A percentile compares a stretch with the other conserved stretches of the same genome.
phyloP scores from a whole-genome alignment of 1,284 basidiomycete species.

The Anthracocystis walkeri region DNA sequence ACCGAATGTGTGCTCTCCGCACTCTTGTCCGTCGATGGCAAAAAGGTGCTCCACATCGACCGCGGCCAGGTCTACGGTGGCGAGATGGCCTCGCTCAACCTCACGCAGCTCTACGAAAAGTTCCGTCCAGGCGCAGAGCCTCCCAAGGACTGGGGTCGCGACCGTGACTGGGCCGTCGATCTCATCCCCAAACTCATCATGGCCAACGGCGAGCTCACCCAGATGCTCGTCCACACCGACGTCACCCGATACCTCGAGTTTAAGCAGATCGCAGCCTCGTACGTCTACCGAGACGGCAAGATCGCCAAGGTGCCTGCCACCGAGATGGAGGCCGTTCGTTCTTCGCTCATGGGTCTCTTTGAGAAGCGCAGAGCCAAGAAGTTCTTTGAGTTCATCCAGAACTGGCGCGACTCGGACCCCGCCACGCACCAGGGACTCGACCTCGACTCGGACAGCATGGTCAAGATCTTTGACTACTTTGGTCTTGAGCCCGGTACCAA shows the following conservation, averaged over 20 bases:
- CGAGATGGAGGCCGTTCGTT: slow-evolving; percentile 95
- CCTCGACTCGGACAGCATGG: slow-evolving; percentile 66
- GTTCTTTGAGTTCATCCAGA: slow-evolving; percentile 97
- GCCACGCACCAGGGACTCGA: slow-evolving; percentile 83
- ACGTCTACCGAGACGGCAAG: slow-evolving; percentile 94
- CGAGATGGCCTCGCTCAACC: slow-evolving; percentile 94
- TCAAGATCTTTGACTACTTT: slow-evolving; percentile 88
- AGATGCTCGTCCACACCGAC: slow-evolving; percentile 98
- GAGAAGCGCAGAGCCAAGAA: slow-evolving; percentile 98
- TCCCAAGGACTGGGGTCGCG: slow-evolving; percentile 72
- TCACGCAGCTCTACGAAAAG: slow-evolving; percentile 97
- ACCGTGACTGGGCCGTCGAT: slow-evolving; percentile 69
- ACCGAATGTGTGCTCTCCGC: slow-evolving; percentile 97
- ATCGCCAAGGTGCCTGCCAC: slow-evolving; percentile 99
- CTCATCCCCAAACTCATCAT: slow-evolving; percentile 78
- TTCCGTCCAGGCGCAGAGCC: slow-evolving; percentile 76
- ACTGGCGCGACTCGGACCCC: slow-evolving; percentile 93
- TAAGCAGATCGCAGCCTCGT: slow-evolving; percentile 99
- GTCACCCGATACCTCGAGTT: slow-evolving; percentile 99
- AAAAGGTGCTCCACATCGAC: slow-evolving; percentile 99
- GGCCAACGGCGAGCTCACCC: slow-evolving; percentile 95
- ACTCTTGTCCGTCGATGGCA: slow-evolving; percentile 91
- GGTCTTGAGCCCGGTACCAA: slow-evolving; percentile 96
- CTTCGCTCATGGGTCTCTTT: slow-evolving; percentile 95
- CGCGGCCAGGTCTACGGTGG: slow-evolving; percentile 98